These are phyloP conservation scores for Cercophora scortea DNA, from an alignment of 495 filamentous ascomycete genomes.

Conservation along the genomic window DNA sequence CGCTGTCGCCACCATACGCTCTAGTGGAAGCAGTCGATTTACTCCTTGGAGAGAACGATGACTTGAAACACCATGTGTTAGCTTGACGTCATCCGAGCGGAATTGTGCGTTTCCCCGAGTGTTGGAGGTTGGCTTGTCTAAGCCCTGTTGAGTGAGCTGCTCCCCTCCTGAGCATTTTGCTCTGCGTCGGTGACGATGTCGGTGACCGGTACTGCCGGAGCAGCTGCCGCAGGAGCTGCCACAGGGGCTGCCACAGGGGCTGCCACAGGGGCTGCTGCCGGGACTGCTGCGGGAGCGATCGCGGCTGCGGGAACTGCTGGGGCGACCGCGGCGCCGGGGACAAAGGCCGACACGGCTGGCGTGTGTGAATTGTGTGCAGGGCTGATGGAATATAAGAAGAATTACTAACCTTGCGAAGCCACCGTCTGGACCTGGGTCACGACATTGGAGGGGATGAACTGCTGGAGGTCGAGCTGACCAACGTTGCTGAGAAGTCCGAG, in stretches of 20 bases:
- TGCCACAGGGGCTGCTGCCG: background rate
- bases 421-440: constrained; percentile 30
- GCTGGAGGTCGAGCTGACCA: constrained; percentile 27
- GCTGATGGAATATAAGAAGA: background rate
- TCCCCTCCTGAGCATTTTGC: constrained; percentile 22
- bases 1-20: background rate
- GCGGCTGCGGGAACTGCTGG: background rate
- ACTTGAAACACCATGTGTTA: constrained; percentile 10
- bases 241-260: background rate
- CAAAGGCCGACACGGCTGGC: constrained; percentile 1
- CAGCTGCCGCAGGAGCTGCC: no score
- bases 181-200: constrained; percentile 19
- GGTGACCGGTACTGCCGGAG: background rate
- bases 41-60: constrained; percentile 17
- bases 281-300: background rate
- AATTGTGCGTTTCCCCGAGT: background rate
- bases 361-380: constrained; percentile 12
- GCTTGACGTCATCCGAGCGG: constrained; percentile 2
- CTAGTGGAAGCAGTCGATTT: constrained; percentile 8
- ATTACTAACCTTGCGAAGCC: constrained; percentile 21
- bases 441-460: constrained; percentile 28
- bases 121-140: background rate
- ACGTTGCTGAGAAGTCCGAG: constrained; percentile 31
- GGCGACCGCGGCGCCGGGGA: background rate
- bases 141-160: constrained; percentile 9